Percentiles rank a stretch among this genome's conserved stretches.
phyloP scores from a whole-genome alignment of 805 yeast species.

The Ogataea paradorogensis region DNA sequence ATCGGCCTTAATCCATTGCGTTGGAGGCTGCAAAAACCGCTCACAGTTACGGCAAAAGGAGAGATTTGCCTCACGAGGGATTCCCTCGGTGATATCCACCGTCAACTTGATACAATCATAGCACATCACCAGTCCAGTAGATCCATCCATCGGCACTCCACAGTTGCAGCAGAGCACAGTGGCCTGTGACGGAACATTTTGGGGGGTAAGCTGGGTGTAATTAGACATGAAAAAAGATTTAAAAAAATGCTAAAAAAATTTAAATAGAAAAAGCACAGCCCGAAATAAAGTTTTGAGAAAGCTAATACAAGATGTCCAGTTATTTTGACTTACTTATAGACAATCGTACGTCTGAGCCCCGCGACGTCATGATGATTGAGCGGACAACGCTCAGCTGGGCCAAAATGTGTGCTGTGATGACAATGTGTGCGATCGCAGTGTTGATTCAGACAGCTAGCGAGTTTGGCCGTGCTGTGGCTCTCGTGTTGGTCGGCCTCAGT shows the following conservation, averaged over 20 bases:
- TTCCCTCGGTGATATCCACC: conserved; percentile 90
- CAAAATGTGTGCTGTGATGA: conserved; percentile 43
- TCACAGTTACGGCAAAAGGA: conserved; percentile 98
- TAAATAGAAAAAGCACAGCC: conserved; percentile 1
- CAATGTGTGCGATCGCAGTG: conserved; percentile 46
- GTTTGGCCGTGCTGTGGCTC: conserved; percentile 7
- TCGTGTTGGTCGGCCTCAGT: conserved; percentile 37
- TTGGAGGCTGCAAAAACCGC: conserved; percentile 90
- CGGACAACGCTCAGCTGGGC: conserved; percentile 50
- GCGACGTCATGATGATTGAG: conserved; percentile 54
- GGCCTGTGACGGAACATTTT: conserved; percentile 42
- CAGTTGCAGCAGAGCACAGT: conserved; percentile 97
- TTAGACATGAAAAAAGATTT: conserved; percentile 39
- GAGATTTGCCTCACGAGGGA: conserved; percentile 89
- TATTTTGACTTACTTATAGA: conserved; percentile 29
- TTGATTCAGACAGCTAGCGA: conserved; percentile 42
- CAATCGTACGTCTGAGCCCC: conserved; percentile 46
- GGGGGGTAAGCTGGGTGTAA: conserved; percentile 42
- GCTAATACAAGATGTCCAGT: neutral
- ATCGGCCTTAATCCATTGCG: conserved; percentile 87
- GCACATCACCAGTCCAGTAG: conserved; percentile 91
- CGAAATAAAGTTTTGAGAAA: neutral
- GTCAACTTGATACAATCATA: conserved; percentile 93
- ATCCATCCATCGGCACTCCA: conserved; percentile 98
- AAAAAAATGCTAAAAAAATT: conserved; percentile 4